Evolutionary conservation across 352 stramenopile genomes (phyloP).

Genomic region (Pythium guiyangense): DNA sequence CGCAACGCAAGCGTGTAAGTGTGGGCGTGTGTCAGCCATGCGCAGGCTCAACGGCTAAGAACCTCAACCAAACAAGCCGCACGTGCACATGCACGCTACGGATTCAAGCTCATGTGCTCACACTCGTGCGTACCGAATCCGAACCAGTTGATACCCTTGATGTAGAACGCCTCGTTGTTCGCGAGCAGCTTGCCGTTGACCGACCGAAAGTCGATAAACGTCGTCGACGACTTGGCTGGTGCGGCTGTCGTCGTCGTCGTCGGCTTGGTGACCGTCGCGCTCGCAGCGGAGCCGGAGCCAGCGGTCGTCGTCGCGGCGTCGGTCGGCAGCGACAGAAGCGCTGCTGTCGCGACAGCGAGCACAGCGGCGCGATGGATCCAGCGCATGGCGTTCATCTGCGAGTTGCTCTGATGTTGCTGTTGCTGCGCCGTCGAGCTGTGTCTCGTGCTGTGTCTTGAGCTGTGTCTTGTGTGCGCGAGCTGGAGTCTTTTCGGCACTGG

Average conservation of each 20-base stretch:
- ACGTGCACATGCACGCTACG: not conserved
- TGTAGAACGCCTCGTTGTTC: conserved; percentile 46
- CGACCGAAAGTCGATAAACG: conserved; percentile 60
- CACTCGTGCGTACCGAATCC: conserved; percentile 28
- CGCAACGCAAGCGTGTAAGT: not conserved
- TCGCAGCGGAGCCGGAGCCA: not conserved
- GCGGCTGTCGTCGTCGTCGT: not conserved
- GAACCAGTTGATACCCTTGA: conserved; percentile 79
- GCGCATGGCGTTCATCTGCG: conserved; percentile 4
- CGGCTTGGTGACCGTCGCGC: not conserved
- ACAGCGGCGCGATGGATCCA: conserved; percentile 4
- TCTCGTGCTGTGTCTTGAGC: not conserved
- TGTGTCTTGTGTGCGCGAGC: not conserved
- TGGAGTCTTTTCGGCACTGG: conserved; percentile 7
- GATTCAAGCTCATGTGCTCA: not conserved
- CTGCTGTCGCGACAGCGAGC: not conserved
- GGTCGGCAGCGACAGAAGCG: not conserved
- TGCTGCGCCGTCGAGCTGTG: not conserved
- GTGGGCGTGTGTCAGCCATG: no score
- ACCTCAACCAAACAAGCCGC: not conserved
- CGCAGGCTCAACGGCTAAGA: not conserved
- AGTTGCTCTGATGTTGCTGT: not conserved
- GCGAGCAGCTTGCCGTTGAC: conserved; percentile 50
- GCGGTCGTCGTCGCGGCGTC: not conserved
- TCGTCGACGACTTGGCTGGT: conserved; percentile 9